Evolutionary conservation across 2,329 filamentous ascomycete species (phyloP).

Genomic region (Paraphaeosphaeria sporulosa): DNA sequence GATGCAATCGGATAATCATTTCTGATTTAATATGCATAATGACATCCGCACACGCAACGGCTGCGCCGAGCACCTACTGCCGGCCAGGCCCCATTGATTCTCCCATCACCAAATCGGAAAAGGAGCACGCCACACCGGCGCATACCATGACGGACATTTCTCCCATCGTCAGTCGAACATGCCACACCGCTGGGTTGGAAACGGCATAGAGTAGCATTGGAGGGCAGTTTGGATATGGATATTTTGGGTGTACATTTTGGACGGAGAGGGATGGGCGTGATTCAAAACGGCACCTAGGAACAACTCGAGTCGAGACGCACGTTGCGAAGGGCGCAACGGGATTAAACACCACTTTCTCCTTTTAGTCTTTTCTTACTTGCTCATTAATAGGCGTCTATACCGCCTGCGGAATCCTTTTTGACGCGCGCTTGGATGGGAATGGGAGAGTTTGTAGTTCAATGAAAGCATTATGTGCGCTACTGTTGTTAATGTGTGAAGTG

Average conservation of each 20-base stretch:
- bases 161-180: neutral
- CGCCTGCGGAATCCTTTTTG: conserved; percentile 9
- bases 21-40: conserved; percentile 19
- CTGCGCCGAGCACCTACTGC: conserved; percentile 4
- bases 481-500: neutral
- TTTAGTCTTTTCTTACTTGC: conserved; percentile 3
- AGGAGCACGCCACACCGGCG: neutral
- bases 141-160: conserved; percentile 5
- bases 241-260: conserved; percentile 11
- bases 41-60: neutral
- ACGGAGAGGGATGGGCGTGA: neutral
- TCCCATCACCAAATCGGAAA: neutral
- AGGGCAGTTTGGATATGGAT: conserved; percentile 3
- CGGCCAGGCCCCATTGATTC: conserved; percentile 3
- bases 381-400: conserved; percentile 8
- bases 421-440: conserved; percentile 14
- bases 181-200: neutral
- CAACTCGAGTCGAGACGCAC: neutral
- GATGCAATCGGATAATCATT: conserved; percentile 18
- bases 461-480: conserved; percentile 5
- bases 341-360: conserved; percentile 9
- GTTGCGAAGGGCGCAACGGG: neutral
- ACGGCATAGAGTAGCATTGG: conserved; percentile 4
- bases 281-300: neutral
- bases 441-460: conserved; percentile 22